Conservation (phyloP, 257 asterid genomes). For the Nicotiana sylvestris region DNA sequence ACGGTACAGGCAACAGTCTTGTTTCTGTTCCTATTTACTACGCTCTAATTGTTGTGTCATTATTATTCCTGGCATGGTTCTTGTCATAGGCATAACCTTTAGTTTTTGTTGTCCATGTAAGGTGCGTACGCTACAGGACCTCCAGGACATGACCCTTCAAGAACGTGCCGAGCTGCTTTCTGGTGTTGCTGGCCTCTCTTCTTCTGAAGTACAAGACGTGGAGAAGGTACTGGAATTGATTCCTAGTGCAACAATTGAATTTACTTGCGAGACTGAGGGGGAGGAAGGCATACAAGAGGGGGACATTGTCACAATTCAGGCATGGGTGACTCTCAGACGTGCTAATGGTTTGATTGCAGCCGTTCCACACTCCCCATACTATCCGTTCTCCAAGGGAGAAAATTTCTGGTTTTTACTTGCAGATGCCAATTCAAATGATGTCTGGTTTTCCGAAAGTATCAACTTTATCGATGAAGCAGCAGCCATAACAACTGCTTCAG, state of each 20-base stretch:
- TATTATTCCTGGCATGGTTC: background rate
- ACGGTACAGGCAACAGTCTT: background rate
- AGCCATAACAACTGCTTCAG: constrained; percentile 63
- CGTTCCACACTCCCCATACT: constrained; percentile 71
- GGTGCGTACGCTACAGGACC: constrained; percentile 51
- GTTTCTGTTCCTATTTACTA: background rate
- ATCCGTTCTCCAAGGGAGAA: constrained; percentile 85
- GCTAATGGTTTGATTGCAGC: constrained; percentile 62
- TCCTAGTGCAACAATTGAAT: constrained; percentile 61
- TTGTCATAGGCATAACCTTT: constrained; percentile 10
- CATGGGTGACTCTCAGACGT: constrained; percentile 78
- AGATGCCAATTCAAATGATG: constrained; percentile 54
- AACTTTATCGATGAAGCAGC: constrained; percentile 58
- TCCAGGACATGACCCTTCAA: constrained; percentile 45
- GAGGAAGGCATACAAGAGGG: constrained; percentile 93
- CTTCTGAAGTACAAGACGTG: constrained; percentile 51
- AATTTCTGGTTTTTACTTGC: constrained; percentile 88
- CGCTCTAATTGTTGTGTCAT: background rate
- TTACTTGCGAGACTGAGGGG: constrained; percentile 82
- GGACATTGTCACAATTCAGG: constrained; percentile 67
- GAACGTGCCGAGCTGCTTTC: constrained; percentile 68
- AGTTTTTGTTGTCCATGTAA: constrained; percentile 32
- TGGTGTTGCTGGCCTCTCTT: constrained; percentile 51
- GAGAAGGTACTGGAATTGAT: constrained; percentile 74
- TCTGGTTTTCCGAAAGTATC: constrained; percentile 77